Evolutionary conservation across 2,329 filamentous ascomycete genomes (phyloP), one percentile per base, ranked within the genome.

Genomic region (Cladosporium sp.): DNA sequence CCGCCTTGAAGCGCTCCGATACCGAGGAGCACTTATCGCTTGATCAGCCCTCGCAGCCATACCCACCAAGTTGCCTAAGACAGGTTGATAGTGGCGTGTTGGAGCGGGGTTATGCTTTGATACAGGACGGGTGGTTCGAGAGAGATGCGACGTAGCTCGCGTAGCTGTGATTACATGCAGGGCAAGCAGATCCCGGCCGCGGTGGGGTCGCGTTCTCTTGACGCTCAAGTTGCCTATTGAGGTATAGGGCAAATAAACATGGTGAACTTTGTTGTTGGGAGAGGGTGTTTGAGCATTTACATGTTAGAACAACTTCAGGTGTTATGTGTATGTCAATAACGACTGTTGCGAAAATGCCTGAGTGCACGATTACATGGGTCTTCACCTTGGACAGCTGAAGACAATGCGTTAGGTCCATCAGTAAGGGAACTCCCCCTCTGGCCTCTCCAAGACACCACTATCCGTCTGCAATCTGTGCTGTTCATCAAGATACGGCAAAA

Each of bases 31-130:
- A 27, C 4, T 27, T 27, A 27, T 4, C 22, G 9, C 4, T 27
- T 27, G 4, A 27, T 27, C 22, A 9, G 22, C 22, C 9, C 9
- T 4, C 22, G 9, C 22, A 27, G 22, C 22, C 22, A 27, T 48
- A 35, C 36, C 45, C 45, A 48, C 11, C 27, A 48, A 48, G 22
- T 40, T 48, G 36, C 45, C 45, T 27, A 48, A 48, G 45, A 22
- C 45, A 48, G 36, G 18, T 20, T 38, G 43, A 40, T 48, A 40
- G 45, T 40, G 45, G 45, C 36, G 45, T 32, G 36, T 18, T 30
- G 43, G 38, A 35, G 43, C 45, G 45, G 45, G 45, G 45, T 48
- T 40, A 39, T 32, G 43, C 43, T 38, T 38, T 38, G 43, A 38
- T 20, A 47, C 18, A 20, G n/a, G 22, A 27, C 9, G 22, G n/a